Evolutionary conservation across 2,329 filamentous ascomycete genomes (phyloP).

Genomic region (Fusarium hostae): DNA sequence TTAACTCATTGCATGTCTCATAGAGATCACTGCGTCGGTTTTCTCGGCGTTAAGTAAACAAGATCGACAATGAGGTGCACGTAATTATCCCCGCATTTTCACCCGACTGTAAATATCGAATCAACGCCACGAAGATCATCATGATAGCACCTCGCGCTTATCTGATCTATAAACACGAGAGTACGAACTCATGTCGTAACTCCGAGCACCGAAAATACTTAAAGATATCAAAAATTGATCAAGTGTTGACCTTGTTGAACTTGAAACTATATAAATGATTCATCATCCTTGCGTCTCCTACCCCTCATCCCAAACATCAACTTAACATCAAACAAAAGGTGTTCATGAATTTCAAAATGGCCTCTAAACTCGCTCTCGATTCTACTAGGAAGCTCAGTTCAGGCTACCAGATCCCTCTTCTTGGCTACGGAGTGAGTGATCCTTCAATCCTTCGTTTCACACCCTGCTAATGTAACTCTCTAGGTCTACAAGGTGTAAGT

Average conservation of each 20-base stretch:
- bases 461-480: constrained; percentile 10
- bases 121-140: not conserved
- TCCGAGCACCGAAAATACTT: not conserved
- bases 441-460: not conserved
- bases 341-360: constrained; percentile 53
- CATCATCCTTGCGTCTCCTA: not conserved
- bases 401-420: constrained; percentile 62
- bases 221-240: not conserved
- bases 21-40: not conserved
- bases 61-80: not conserved
- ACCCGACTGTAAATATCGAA: not conserved
- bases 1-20: not conserved
- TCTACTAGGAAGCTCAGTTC: constrained; percentile 65
- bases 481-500: constrained; percentile 66
- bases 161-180: not conserved
- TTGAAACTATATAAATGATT: constrained; percentile 11
- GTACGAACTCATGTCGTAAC: not conserved
- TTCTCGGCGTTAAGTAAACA: not conserved
- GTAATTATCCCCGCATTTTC: not conserved
- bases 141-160: not conserved
- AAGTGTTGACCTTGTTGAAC: not conserved
- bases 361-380: constrained; percentile 56
- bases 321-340: not conserved
- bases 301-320: constrained; percentile 17
- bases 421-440: constrained; percentile 64